Evolutionary conservation across 1,139 yeast species (phyloP), one percentile per base, ranked within the genome.

Genomic region (Candida smagusa): DNA sequence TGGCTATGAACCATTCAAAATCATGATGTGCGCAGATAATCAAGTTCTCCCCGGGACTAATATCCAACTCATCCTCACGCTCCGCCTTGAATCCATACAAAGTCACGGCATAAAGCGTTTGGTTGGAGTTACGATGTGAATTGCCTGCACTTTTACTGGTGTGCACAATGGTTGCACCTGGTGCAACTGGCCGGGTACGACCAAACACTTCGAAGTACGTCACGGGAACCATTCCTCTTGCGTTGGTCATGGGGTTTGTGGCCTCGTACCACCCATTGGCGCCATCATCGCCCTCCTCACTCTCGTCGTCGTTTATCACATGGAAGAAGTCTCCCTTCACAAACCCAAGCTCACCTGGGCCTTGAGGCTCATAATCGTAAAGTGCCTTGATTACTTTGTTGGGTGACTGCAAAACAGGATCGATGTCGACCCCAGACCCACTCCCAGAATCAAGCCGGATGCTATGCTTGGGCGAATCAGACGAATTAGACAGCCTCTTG

Each of bases 1-100:
- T 92, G 9, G 97, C 97, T 41, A 92, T 94, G 54, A 89, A 90
- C 98, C 98, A 92, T 62, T 92, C 98, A 49, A 74, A 87, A 42
- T 88, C 92, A 54, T 92, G 95, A 61, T 90, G 97, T 2, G 98
- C 98, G 61, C 96, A 92, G 12, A 92, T 80, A 30, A 89, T 86
- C 48, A 92, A 76, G 51, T 87, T 84, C 55, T 92, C 98, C 27
- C 97, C 97, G 1, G 87, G 88, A 25, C 61, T 54, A 3, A 92
- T 87, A 46, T 84, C 84, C 48, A 92, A 72, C 60, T 92, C 98
- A 62, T 92, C 97, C 13, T 74, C 74, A 40, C 96, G 75, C 63
- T 92, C 97, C 5, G 97, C 97, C 45, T 72, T 75, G 60, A 92
- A 92, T 52, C 86, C 95, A 57, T 81, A 92, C 40, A 88, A 68